These are phyloP conservation scores for Haematococcus lacustris DNA, from an alignment of 139 green algal genomes.

Conservation along the genomic window DNA sequence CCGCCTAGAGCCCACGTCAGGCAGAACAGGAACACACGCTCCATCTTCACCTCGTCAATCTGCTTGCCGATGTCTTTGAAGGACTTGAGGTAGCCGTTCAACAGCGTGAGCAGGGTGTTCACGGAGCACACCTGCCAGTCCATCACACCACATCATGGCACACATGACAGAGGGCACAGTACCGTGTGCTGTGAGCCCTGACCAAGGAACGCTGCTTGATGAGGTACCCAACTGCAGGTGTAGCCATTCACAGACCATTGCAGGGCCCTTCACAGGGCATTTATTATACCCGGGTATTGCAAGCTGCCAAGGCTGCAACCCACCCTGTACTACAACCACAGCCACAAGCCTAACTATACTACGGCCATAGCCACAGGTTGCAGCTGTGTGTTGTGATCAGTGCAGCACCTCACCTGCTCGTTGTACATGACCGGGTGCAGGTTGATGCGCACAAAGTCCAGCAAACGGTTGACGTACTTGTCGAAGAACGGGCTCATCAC, in stretches of 20 bases:
- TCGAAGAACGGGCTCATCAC: conserved; percentile 70
- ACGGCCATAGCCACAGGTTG: no score
- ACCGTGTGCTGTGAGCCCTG: no score
- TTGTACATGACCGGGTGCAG: conserved; percentile 78
- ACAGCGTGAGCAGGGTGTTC: conserved; percentile 71
- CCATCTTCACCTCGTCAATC: conserved; percentile 48
- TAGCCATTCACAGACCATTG: background rate
- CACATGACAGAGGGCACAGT: no score
- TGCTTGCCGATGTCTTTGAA: conserved; percentile 20
- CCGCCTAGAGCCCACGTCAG: conserved; percentile 78
- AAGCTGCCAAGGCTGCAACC: no score
- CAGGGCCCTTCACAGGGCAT: no score
- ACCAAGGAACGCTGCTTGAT: no score
- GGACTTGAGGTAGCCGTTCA: conserved; percentile 57
- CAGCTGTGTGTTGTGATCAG: no score
- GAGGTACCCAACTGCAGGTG: no score
- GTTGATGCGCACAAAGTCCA: conserved; percentile 71
- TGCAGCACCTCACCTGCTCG: conserved; percentile 53
- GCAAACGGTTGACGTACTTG: conserved; percentile 68
- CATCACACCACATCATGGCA: no score
- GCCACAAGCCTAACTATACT: conserved; percentile 88
- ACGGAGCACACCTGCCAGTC: conserved; percentile 66
- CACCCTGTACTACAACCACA: no score
- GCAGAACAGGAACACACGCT: conserved; percentile 86
- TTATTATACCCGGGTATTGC: no score